Conservation (phyloP, 805 yeast species). For the Metschnikowia sp. region DNA sequence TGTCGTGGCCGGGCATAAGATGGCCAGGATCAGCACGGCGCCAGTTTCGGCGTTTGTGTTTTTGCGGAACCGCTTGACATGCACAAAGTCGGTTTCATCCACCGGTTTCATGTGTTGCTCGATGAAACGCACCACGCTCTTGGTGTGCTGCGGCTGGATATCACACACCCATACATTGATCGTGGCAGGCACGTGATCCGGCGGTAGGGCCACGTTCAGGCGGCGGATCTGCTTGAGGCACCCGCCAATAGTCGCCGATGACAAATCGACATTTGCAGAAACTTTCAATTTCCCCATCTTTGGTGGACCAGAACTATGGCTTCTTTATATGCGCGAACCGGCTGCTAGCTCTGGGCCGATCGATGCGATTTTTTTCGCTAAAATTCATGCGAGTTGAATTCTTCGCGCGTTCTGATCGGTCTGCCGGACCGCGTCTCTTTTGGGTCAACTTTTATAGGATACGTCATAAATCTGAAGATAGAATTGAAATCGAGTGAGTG, state of each 20-base stretch:
- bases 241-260: constrained; percentile 43
- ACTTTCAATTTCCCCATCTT: constrained; percentile 15
- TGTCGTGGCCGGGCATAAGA: constrained; percentile 44
- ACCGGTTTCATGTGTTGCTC: constrained; percentile 24
- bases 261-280: constrained; percentile 39
- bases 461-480: too few relatives aligned
- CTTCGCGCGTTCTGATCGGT: not conserved
- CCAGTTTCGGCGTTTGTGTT: not conserved
- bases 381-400: not conserved
- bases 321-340: too few relatives aligned
- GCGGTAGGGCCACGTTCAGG: constrained; percentile 15
- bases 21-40: constrained; percentile 28
- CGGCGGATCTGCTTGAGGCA: constrained; percentile 45
- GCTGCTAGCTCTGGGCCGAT: too few relatives aligned
- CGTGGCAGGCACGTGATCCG: constrained; percentile 24
- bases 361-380: not conserved
- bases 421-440: not conserved
- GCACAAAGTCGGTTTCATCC: constrained; percentile 30
- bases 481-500: too few relatives aligned
- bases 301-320: not conserved
- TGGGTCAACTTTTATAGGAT: not conserved
- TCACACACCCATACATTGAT: constrained; percentile 47
- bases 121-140: constrained; percentile 24
- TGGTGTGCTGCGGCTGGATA: constrained; percentile 37
- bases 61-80: constrained; percentile 56